A percentile compares a stretch with the other conserved stretches of the same genome.
Evolutionary conservation across 495 filamentous ascomycete species (phyloP).

Genomic region (Cercophora samala): DNA sequence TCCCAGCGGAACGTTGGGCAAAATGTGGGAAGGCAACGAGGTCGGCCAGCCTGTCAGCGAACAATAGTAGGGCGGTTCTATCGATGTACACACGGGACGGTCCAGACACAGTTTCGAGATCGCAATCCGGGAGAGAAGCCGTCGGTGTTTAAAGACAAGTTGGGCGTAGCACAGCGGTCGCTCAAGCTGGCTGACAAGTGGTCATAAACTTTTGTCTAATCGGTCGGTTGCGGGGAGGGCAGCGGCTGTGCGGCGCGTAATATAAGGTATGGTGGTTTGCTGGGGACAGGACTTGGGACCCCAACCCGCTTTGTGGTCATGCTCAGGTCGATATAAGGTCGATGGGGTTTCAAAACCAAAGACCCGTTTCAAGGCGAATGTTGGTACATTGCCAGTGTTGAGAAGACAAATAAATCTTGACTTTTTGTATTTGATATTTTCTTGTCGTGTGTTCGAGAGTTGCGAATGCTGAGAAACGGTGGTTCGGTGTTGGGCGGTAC

Average conservation of each 20-base stretch:
- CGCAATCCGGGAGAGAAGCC: neutral
- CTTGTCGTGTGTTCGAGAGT: neutral
- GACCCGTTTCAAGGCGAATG: conserved; percentile 23
- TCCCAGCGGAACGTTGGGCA: conserved; percentile 12
- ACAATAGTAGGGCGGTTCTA: neutral
- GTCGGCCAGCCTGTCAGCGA: conserved; percentile 13
- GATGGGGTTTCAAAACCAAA: conserved; percentile 24
- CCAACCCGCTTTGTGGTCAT: conserved; percentile 7
- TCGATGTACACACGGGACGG: neutral
- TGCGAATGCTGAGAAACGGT: neutral
- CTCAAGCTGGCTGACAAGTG: conserved; percentile 7
- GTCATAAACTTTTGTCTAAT: conserved; percentile 8
- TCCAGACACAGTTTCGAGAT: neutral
- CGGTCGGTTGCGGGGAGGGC: conserved; percentile 19
- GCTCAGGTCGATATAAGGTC: conserved; percentile 17
- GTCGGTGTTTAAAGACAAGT: conserved; percentile 1
- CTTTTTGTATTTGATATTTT: neutral
- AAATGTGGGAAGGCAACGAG: neutral
- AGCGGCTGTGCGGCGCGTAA: conserved; percentile 26
- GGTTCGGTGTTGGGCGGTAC: neutral
- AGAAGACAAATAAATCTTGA: conserved; percentile 10
- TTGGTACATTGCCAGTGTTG: conserved; percentile 24
- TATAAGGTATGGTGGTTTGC: conserved; percentile 22
- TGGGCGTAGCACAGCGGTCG: neutral
- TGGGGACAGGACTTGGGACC: conserved; percentile 9